Percentiles rank a stretch among this genome's conserved stretches.
phyloP scores from a whole-genome alignment of 2,329 filamentous ascomycete genomes.

The Cercospora zeina region DNA sequence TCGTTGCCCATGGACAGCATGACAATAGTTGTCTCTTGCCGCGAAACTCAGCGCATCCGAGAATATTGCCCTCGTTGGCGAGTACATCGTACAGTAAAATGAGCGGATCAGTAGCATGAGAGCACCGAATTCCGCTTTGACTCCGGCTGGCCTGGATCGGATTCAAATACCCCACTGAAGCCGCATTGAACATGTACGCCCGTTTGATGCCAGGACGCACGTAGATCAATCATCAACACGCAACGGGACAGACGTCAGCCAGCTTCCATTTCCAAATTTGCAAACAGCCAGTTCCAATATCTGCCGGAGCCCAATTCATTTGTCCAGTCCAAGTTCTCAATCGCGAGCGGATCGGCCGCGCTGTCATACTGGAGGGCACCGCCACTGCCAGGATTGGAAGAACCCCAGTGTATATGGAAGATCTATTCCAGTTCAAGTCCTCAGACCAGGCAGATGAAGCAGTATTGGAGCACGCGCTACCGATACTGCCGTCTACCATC shows the following conservation, averaged over 20 bases:
- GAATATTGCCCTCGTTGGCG: neutral
- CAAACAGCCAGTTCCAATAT: conserved; percentile 21
- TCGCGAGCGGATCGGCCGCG: neutral
- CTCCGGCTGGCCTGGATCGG: neutral
- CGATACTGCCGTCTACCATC: neutral
- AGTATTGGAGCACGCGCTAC: neutral
- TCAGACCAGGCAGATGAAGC: neutral
- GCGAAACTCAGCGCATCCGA: neutral
- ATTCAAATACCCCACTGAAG: neutral
- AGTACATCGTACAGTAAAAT: neutral
- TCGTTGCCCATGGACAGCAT: neutral
- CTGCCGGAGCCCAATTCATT: neutral
- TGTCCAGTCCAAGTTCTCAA: neutral
- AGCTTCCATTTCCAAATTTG: conserved; percentile 17
- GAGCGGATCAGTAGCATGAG: neutral
- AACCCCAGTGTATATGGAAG: conserved; percentile 9
- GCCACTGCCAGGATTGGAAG: neutral
- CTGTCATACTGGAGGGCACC: neutral
- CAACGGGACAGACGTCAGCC: neutral
- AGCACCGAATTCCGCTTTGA: neutral
- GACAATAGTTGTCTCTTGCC: neutral
- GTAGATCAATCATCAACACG: neutral
- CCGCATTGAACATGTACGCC: neutral
- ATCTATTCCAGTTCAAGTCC: neutral
- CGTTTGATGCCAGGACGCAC: neutral